phyloP scores from a whole-genome alignment of 495 filamentous ascomycete species.

The Penicillium longicatenatum region DNA sequence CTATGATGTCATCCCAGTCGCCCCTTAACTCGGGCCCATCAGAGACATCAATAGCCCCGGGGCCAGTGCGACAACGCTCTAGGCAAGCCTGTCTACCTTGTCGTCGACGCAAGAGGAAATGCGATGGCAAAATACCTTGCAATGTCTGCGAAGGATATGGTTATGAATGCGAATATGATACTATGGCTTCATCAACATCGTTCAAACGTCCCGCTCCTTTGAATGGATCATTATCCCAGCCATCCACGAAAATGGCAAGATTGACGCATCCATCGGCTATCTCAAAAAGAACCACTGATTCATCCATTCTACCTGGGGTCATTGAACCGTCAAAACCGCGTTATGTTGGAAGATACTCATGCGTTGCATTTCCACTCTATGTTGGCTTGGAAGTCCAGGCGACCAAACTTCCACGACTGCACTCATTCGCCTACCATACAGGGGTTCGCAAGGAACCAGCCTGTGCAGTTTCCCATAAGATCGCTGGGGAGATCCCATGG shows the following conservation, averaged over 20 bases:
- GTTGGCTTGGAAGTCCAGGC: slow-evolving; percentile 43
- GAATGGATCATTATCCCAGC: slow-evolving; percentile 1
- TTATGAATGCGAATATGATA: slow-evolving; percentile 42
- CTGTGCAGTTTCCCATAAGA: slow-evolving; percentile 10
- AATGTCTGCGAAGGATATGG: slow-evolving; percentile 41
- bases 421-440: slow-evolving; percentile 49
- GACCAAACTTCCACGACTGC: slow-evolving; percentile 41
- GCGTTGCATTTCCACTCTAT: slow-evolving; percentile 44
- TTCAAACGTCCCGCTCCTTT: slow-evolving; percentile 4
- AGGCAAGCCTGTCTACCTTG: slow-evolving; percentile 45
- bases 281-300: slow-evolving; percentile 10
- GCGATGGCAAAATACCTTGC: slow-evolving; percentile 43
- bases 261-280: neutral
- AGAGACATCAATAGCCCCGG: neutral
- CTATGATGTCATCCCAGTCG: neutral
- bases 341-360: slow-evolving; percentile 42
- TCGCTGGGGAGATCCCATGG: slow-evolving; percentile 28
- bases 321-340: slow-evolving; percentile 30
- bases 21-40: neutral
- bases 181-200: slow-evolving; percentile 6
- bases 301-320: slow-evolving; percentile 19
- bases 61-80: slow-evolving; percentile 25
- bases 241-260: slow-evolving; percentile 6
- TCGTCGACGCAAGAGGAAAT: slow-evolving; percentile 46
- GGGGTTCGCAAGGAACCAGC: slow-evolving; percentile 35